phyloP scores from a whole-genome alignment of 169 alveolate species.

The Theileria annulata region DNA sequence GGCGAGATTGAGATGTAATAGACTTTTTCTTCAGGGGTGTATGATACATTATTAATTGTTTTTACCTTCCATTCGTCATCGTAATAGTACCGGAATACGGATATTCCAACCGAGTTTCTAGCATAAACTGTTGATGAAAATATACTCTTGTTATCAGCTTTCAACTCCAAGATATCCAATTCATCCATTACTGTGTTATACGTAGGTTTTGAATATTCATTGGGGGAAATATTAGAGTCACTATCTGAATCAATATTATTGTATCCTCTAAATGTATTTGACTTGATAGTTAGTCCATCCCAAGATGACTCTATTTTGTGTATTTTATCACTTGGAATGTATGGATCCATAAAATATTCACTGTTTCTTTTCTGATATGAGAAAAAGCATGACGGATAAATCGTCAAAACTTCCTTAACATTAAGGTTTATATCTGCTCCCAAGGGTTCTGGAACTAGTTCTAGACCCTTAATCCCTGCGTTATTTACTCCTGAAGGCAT shows the following conservation, averaged over 20 bases:
- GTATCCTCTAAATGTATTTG: neutral
- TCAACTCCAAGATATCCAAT: slow-evolving; percentile 70
- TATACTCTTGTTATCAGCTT: slow-evolving; percentile 53
- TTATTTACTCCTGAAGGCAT: slow-evolving; percentile 60
- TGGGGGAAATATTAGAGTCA: neutral
- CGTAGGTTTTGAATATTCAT: neutral
- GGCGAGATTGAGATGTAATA: slow-evolving; percentile 52
- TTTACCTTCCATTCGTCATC: slow-evolving; percentile 27
- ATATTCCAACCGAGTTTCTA: slow-evolving; percentile 68
- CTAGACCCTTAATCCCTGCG: slow-evolving; percentile 55
- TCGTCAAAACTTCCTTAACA: slow-evolving; percentile 19
- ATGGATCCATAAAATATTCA: slow-evolving; percentile 6
- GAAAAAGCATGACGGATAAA: slow-evolving; percentile 55
- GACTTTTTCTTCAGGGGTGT: slow-evolving; percentile 26
- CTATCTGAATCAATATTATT: neutral
- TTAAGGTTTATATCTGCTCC: slow-evolving; percentile 6
- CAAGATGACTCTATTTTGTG: slow-evolving; percentile 11
- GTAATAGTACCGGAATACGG: slow-evolving; percentile 26
- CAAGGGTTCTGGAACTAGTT: neutral
- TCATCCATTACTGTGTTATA: slow-evolving; percentile 26
- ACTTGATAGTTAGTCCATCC: slow-evolving; percentile 7
- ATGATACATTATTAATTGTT: slow-evolving; percentile 32
- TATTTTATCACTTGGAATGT: neutral
- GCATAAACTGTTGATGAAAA: slow-evolving; percentile 64
- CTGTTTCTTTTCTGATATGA: neutral